Percentiles rank a stretch among this genome's conserved stretches.
Conservation (phyloP, 345 rosid species). For the Xanthoceras sorbifolium region DNA sequence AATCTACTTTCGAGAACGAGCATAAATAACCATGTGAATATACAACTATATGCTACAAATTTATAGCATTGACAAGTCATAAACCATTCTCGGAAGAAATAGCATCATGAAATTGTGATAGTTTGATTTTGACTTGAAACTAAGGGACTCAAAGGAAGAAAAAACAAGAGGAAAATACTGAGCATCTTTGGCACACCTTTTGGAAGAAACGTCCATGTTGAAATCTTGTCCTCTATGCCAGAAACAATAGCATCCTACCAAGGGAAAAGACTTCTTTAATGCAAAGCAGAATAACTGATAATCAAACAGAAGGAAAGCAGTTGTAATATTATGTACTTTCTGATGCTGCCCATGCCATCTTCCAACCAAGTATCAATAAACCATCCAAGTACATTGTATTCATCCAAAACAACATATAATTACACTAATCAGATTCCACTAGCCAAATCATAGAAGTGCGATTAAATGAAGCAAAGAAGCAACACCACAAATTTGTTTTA, state of each 20-base stretch:
- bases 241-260: constrained; percentile 82
- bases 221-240: constrained; percentile 90
- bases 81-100: neutral
- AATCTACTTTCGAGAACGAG: neutral
- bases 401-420: neutral
- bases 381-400: neutral
- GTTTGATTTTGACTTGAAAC: neutral
- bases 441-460: neutral
- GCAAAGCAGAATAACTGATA: neutral
- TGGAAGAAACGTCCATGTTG: constrained; percentile 96
- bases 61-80: neutral
- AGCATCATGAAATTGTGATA: neutral
- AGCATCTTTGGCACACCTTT: constrained; percentile 51
- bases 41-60: neutral
- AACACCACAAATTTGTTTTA: too few species aligned
- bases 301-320: constrained; percentile 8
- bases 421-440: neutral
- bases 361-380: neutral
- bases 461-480: neutral
- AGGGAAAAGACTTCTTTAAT: neutral
- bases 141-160: neutral
- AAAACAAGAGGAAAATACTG: neutral
- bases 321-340: neutral
- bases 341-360: neutral
- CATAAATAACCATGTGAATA: neutral